Conservation (phyloP, 352 stramenopile genomes). For the Globisporangium perplexum region DNA sequence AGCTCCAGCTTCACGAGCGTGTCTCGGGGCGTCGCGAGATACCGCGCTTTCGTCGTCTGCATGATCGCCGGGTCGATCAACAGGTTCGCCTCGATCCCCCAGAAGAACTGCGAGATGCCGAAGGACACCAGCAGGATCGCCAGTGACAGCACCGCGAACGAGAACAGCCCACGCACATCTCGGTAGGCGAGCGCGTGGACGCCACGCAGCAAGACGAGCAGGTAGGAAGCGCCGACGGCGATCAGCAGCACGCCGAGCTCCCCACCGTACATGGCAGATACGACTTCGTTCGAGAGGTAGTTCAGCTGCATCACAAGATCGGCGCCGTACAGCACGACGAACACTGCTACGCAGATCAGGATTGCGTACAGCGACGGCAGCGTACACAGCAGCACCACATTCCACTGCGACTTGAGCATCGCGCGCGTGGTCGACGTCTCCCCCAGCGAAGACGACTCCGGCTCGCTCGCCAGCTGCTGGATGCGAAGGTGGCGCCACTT, state of each 20-base stretch:
- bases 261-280: slow-evolving; percentile 31
- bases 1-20: slow-evolving; percentile 30
- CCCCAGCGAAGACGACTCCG: slow-evolving; percentile 6
- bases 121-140: slow-evolving; percentile 25
- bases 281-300: slow-evolving; percentile 23
- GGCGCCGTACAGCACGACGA: slow-evolving; percentile 26
- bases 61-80: slow-evolving; percentile 27
- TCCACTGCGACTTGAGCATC: slow-evolving; percentile 28
- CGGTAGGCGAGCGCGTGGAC: slow-evolving; percentile 22
- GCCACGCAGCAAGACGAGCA: slow-evolving; percentile 24
- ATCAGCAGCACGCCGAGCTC: slow-evolving; percentile 28
- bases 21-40: slow-evolving; percentile 15
- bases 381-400: slow-evolving; percentile 27
- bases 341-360: slow-evolving; percentile 16
- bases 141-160: slow-evolving; percentile 25
- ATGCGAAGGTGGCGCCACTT: slow-evolving; percentile 40
- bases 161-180: slow-evolving; percentile 24
- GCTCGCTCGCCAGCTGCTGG: slow-evolving; percentile 24
- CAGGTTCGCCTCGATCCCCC: slow-evolving; percentile 26
- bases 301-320: slow-evolving; percentile 39
- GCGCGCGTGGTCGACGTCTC: slow-evolving; percentile 14
- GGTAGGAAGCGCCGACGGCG: slow-evolving; percentile 9
- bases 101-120: slow-evolving; percentile 22
- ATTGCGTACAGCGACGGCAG: slow-evolving; percentile 32
- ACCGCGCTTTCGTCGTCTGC: slow-evolving; percentile 27